Conservation (phyloP, 1,284 basidiomycete species). For the Rhodotorula sp. region DNA sequence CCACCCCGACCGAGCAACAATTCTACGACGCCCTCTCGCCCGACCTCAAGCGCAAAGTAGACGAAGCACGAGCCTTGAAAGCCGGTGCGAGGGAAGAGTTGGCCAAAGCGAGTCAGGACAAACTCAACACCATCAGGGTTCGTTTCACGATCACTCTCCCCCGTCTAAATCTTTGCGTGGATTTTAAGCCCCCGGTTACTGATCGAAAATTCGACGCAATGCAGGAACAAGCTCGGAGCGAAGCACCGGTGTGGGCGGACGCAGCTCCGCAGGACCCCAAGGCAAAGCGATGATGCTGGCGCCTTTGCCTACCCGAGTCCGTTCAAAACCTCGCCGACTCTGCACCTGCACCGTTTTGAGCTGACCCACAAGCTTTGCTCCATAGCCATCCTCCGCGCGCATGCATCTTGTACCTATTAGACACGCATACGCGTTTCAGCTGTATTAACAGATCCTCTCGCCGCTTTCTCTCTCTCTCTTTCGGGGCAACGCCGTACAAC, state of each 20-base stretch:
- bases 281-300: background rate
- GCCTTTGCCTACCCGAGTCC: background rate
- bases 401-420: background rate
- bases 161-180: background rate
- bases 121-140: slow-evolving; percentile 23
- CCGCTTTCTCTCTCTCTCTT: background rate
- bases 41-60: slow-evolving; percentile 38
- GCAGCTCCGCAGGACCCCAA: background rate
- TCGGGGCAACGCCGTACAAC: too few species aligned
- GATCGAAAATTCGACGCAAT: background rate
- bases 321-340: too few species aligned
- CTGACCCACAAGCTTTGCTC: too few species aligned
- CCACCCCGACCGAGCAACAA: slow-evolving; percentile 36
- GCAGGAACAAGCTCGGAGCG: slow-evolving; percentile 16
- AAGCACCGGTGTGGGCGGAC: slow-evolving; percentile 23
- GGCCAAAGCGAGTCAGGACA: slow-evolving; percentile 2
- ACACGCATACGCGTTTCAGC: background rate
- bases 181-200: background rate
- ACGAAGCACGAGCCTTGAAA: slow-evolving; percentile 17
- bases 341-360: too few species aligned
- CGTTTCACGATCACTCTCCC: background rate
- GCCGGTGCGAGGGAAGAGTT: slow-evolving; percentile 15
- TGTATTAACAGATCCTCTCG: background rate
- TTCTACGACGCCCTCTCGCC: slow-evolving; percentile 38
- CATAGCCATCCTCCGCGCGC: too few species aligned